These are phyloP conservation scores for Podospora didyma DNA, from an alignment of 495 filamentous ascomycete genomes.

Conservation along the genomic window DNA sequence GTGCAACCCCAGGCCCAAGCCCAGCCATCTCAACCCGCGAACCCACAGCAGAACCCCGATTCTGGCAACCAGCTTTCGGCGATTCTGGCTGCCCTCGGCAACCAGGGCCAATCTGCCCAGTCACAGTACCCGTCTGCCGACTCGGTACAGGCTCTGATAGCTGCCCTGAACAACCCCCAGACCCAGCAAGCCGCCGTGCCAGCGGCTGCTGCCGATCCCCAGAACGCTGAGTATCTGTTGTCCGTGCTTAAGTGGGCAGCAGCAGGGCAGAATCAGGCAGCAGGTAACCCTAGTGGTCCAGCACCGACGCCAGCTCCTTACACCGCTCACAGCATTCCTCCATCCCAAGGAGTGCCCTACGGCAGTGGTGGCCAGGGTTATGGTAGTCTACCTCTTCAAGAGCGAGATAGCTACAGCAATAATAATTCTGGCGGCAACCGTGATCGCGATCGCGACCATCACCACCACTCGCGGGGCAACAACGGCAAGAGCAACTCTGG, in stretches of 20 bases:
- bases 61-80: slow-evolving; percentile 15
- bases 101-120: slow-evolving; percentile 8
- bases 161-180: slow-evolving; percentile 14
- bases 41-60: slow-evolving; percentile 11
- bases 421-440: slow-evolving; percentile 4
- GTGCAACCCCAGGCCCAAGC: slow-evolving; percentile 13
- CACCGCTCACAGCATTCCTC: background rate
- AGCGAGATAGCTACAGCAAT: slow-evolving; percentile 13
- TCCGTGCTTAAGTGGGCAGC: slow-evolving; percentile 19
- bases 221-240: slow-evolving; percentile 19
- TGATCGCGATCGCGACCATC: slow-evolving; percentile 7
- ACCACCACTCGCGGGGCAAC: slow-evolving; percentile 3
- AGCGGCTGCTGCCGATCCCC: slow-evolving; percentile 7
- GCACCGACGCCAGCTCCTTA: background rate
- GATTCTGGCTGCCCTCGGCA: slow-evolving; percentile 21
- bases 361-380: slow-evolving; percentile 1
- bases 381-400: slow-evolving; percentile 10
- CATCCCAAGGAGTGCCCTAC: background rate
- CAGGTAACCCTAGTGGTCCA: slow-evolving; percentile 1
- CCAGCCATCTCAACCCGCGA: slow-evolving; percentile 2
- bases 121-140: slow-evolving; percentile 8
- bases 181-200: slow-evolving; percentile 1
- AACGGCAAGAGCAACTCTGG: slow-evolving; percentile 4
- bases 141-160: slow-evolving; percentile 16
- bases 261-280: background rate